Evolutionary conservation across 371 early-diverging fungal species (phyloP), one percentile per base, ranked within the genome.

Genomic region (Syncephalastrum contaminatum): DNA sequence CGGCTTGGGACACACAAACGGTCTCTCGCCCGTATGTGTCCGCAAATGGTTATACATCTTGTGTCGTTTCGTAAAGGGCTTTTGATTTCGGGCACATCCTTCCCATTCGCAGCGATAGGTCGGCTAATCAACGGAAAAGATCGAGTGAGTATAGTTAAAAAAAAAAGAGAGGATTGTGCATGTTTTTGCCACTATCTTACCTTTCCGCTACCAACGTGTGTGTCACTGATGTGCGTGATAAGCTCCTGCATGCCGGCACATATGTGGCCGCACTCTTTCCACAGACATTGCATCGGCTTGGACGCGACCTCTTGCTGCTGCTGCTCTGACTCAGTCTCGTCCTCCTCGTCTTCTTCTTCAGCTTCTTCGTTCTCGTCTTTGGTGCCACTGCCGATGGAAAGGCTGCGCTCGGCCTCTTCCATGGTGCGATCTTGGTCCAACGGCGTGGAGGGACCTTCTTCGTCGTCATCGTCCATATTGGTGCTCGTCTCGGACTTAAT

Each of bases 11-110:
- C 74, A 77, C 4, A 64, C 58, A 67, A 85, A 91, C 4, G 91
- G 91, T 25, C 86, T 75, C 66, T 90, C 89, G 8, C 92, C 92
- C n/a, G 92, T 91, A 67, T 95, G 95, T 16, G 91, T 91, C 15
- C 96, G 87, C 57, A 90, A 63, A 67, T 95, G 96, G 59, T 93
- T 92, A 54, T 84, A 86, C 83, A 93, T 89, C 66, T 92, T 92
- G 73, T 95, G 95, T 10, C 95, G 77, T 63, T 95, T 93, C 36
- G 90, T 81, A 68, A 95, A 95, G 10, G 94, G 91, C 58, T 85
- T 83, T 59, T 81, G 76, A 55, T 76, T 73, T 45, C 95, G 83
- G 25, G 77, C 72, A 64, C 95, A 95, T 20, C 81, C 86, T 54
- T 84, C 76, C 95, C 95, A 95, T 55, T 81, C 77, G 64, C 95